phyloP scores from a whole-genome alignment of 2,329 filamentous ascomycete genomes.

The Xylaria sp. region DNA sequence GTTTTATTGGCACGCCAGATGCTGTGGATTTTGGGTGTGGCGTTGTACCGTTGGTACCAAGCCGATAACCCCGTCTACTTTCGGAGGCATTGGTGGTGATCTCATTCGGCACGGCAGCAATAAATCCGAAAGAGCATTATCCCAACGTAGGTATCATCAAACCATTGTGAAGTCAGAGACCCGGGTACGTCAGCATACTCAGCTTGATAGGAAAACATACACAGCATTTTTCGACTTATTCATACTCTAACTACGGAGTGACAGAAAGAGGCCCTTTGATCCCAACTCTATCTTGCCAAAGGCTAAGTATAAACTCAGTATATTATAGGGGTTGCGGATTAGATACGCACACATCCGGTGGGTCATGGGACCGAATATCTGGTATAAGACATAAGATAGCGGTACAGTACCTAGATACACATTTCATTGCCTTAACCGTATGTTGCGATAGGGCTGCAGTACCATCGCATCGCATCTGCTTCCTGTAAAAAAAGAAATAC shows the following conservation, averaged over 20 bases:
- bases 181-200: background rate
- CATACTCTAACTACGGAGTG: background rate
- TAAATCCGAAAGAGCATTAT: slow-evolving; percentile 8
- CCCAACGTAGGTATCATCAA: background rate
- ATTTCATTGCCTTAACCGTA: background rate
- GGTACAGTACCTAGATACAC: background rate
- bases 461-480: background rate
- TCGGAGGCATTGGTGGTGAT: slow-evolving; percentile 1
- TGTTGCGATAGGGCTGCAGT: background rate
- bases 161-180: background rate
- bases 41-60: slow-evolving; percentile 1
- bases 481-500: background rate
- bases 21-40: slow-evolving; percentile 10
- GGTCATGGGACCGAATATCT: slow-evolving; percentile 12
- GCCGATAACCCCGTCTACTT: background rate
- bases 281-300: background rate
- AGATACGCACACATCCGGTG: background rate
- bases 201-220: background rate
- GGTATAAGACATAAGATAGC: background rate
- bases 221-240: background rate
- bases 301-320: background rate
- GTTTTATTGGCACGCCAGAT: slow-evolving; percentile 11
- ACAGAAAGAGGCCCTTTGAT: background rate
- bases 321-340: slow-evolving; percentile 3
- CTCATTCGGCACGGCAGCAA: slow-evolving; percentile 1